A percentile compares a stretch with the other conserved stretches of the same genome.
Conservation (phyloP, 345 rosid genomes). For the Litchi chinensis region DNA sequence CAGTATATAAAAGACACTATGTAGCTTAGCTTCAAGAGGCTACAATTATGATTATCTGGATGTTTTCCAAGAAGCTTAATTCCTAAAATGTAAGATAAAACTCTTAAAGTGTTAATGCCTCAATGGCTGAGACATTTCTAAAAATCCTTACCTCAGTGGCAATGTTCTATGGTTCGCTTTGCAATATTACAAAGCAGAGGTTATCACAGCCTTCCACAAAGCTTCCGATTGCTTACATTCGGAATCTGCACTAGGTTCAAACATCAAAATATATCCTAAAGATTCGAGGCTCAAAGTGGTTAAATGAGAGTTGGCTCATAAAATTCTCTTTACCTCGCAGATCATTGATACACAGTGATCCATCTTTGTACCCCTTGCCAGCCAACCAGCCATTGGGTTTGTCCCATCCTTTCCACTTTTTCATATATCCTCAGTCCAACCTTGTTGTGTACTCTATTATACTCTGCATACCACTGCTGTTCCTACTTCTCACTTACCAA, state of each 20-base stretch:
- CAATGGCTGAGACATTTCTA: background rate
- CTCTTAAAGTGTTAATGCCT: background rate
- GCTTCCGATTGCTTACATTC: too few relatives aligned
- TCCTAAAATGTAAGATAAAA: background rate
- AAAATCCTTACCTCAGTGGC: too few relatives aligned
- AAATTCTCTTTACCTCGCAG: background rate
- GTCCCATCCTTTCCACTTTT: background rate
- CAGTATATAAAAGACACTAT: background rate
- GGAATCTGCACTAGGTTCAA: background rate
- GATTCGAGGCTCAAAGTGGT: background rate
- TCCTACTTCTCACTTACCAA: background rate
- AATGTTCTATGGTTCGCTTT: background rate
- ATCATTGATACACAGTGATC: background rate
- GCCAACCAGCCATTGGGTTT: background rate
- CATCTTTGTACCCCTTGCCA: background rate
- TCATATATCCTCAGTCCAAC: background rate
- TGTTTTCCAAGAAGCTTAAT: background rate
- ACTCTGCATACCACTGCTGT: background rate
- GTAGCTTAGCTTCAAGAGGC: background rate
- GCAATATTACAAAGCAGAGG: background rate
- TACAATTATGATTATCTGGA: background rate
- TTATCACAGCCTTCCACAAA: background rate
- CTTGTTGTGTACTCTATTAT: background rate
- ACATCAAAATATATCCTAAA: background rate
- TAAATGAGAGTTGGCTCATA: background rate